phyloP scores from a whole-genome alignment of 805 yeast genomes.

The Zygosaccharomyces gambellarensis region DNA sequence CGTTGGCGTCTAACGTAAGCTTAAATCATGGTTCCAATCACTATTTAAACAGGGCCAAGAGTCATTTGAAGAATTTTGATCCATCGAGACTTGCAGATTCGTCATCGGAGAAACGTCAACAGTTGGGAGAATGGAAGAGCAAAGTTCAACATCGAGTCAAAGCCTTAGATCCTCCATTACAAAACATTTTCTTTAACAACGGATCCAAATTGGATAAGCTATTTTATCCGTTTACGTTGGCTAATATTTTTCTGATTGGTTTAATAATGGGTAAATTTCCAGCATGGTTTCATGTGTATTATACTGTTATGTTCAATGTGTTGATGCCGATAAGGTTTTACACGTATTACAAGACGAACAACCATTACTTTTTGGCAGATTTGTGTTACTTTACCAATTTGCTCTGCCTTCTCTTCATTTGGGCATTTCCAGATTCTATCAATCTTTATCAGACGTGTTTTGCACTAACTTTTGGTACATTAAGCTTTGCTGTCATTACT shows the following conservation, averaged over 20 bases:
- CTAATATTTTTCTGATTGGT: slow-evolving; percentile 66
- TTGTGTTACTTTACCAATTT: slow-evolving; percentile 86
- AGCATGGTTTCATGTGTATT: slow-evolving; percentile 66
- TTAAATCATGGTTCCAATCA: slow-evolving; percentile 14
- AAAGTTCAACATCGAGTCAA: slow-evolving; percentile 22
- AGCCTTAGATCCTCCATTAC: slow-evolving; percentile 26
- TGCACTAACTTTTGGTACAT: slow-evolving; percentile 81
- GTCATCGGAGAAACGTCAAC: slow-evolving; percentile 16
- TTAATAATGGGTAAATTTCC: slow-evolving; percentile 75
- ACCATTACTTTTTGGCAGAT: slow-evolving; percentile 86
- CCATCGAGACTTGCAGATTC: slow-evolving; percentile 4
- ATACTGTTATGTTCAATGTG: slow-evolving; percentile 54
- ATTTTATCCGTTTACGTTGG: slow-evolving; percentile 71
- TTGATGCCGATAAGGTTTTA: slow-evolving; percentile 82
- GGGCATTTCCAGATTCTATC: slow-evolving; percentile 75
- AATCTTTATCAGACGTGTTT: slow-evolving; percentile 77
- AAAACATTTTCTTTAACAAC: slow-evolving; percentile 33
- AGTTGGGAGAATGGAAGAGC: slow-evolving; percentile 22
- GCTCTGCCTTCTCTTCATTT: slow-evolving; percentile 62
- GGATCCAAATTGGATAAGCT: slow-evolving; percentile 64
- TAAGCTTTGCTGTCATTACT: slow-evolving; percentile 88
- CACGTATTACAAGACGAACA: slow-evolving; percentile 72
- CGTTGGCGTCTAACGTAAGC: slow-evolving; percentile 26
- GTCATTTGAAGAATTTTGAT: slow-evolving; percentile 10
- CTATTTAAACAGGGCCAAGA: slow-evolving; percentile 14